Conservation (phyloP, 345 rosid species). For the Lagerstroemia speciosa region DNA sequence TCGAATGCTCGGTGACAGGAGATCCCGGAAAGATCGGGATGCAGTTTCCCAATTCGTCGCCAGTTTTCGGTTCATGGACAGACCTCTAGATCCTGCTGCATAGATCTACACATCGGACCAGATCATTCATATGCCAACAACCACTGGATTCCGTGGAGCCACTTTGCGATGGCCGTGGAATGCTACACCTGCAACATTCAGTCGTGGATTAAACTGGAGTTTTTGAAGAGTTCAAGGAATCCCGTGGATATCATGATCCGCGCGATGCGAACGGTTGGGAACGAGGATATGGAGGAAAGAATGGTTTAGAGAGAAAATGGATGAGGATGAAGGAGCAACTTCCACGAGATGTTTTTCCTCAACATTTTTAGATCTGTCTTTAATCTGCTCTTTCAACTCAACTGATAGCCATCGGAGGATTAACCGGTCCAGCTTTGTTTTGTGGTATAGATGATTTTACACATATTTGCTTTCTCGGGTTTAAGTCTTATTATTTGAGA, state of each 20-base stretch:
- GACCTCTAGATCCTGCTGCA: conserved; percentile 34
- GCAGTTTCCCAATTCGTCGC: conserved; percentile 46
- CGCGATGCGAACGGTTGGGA: not conserved
- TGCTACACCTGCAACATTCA: not conserved
- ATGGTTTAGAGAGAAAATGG: not conserved
- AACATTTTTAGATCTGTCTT: not conserved
- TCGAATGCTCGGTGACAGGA: conserved; percentile 4
- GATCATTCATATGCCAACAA: not conserved
- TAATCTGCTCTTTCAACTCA: not conserved
- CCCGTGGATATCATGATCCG: not conserved
- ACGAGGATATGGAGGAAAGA: not conserved
- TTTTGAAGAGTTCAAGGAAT: not conserved
- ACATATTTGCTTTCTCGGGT: too few species aligned
- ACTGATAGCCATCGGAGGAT: not conserved
- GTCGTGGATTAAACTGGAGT: not conserved
- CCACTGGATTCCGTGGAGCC: not conserved
- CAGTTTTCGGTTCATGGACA: conserved; percentile 80
- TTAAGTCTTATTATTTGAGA: not conserved
- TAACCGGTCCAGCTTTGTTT: not conserved
- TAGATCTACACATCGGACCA: not conserved
- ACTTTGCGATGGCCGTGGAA: not conserved
- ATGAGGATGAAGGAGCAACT: not conserved
- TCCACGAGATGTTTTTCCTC: not conserved
- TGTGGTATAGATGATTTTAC: too few species aligned
- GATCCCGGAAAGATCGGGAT: conserved; percentile 14